Conservation (phyloP, 176 grass and related monocot species). For the Otatea glauca region DNA sequence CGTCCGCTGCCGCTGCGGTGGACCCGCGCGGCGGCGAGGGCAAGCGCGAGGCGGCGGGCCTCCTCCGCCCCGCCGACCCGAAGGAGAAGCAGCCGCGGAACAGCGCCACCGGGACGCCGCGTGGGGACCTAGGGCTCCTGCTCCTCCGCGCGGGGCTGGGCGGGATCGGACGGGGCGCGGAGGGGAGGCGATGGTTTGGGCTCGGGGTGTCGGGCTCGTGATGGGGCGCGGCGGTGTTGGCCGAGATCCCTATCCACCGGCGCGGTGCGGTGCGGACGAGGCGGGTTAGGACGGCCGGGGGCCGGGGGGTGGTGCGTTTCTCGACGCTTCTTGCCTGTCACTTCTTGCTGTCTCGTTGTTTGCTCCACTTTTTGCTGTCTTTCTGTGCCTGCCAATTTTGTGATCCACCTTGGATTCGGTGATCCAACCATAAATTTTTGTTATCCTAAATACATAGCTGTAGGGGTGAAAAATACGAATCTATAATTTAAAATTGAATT, state of each 20-base stretch:
- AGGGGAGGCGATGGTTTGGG: not conserved
- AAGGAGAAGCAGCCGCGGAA: slow-evolving; percentile 60
- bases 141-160: not conserved
- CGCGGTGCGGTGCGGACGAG: slow-evolving; percentile 6
- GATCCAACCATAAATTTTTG: not conserved
- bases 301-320: slow-evolving; percentile 36
- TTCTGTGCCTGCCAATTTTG: slow-evolving; percentile 29
- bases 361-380: slow-evolving; percentile 1
- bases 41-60: slow-evolving; percentile 53
- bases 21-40: slow-evolving; percentile 47
- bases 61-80: slow-evolving; percentile 56
- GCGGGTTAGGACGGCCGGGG: not conserved
- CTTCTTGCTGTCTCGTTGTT: not conserved
- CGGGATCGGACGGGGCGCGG: slow-evolving; percentile 14
- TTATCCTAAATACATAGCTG: not conserved
- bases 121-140: not conserved
- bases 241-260: slow-evolving; percentile 53
- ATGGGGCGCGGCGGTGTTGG: slow-evolving; percentile 13
- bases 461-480: not conserved
- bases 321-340: slow-evolving; percentile 41
- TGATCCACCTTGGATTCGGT: slow-evolving; percentile 47
- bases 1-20: slow-evolving; percentile 38
- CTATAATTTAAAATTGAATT: not conserved
- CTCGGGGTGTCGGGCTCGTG: not conserved
- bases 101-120: slow-evolving; percentile 45